Conservation (phyloP, 768 basidiomycete genomes). For the Solioccasus polychromus region DNA sequence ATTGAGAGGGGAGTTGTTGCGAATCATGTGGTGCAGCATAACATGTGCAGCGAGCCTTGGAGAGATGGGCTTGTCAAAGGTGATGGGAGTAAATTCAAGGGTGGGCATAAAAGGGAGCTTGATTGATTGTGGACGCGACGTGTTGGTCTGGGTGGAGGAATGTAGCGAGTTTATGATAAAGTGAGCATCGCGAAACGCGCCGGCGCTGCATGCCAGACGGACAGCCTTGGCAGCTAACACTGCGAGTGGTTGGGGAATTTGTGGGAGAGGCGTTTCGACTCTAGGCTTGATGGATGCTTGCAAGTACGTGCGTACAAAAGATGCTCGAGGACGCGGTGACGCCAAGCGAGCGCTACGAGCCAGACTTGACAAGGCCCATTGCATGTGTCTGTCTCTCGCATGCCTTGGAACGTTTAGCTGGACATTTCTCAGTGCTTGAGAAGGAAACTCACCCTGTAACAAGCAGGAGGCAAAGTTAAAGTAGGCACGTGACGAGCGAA, state of each 20-base stretch:
- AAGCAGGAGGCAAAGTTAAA: background rate
- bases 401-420: conserved; percentile 35
- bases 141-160: conserved; percentile 30
- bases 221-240: conserved; percentile 50
- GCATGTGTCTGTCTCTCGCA: conserved; percentile 65
- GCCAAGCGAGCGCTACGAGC: conserved; percentile 39
- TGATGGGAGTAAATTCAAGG: conserved; percentile 39
- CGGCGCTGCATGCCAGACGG: conserved; percentile 40
- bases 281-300: conserved; percentile 7
- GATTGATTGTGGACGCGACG: conserved; percentile 3
- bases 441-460: conserved; percentile 20
- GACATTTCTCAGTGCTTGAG: background rate
- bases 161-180: conserved; percentile 58
- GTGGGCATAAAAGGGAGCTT: conserved; percentile 25
- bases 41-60: conserved; percentile 60
- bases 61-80: conserved; percentile 50
- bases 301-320: background rate
- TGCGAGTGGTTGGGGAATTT: conserved; percentile 15
- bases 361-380: conserved; percentile 58
- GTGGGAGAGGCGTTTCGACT: conserved; percentile 2
- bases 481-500: conserved; percentile 26
- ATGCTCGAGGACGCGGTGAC: conserved; percentile 12
- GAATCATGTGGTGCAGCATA: conserved; percentile 63
- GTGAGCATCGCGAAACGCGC: conserved; percentile 49
- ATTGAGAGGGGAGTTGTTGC: conserved; percentile 43